A percentile compares a stretch with the other conserved stretches of the same genome.
Conservation (phyloP, 768 basidiomycete genomes). For the Kwoniella dejecticola region DNA sequence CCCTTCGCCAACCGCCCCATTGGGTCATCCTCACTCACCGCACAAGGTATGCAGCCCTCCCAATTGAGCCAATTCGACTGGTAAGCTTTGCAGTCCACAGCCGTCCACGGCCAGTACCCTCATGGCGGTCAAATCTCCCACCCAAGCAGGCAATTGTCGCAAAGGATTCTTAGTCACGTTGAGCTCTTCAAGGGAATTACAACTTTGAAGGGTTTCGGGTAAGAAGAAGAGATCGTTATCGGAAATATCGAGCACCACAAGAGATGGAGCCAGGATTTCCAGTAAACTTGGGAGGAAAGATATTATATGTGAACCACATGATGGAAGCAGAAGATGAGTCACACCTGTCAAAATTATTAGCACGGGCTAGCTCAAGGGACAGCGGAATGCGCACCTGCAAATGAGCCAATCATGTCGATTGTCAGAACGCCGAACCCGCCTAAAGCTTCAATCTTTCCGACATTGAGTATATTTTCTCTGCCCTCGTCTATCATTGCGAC, state of each 20-base stretch:
- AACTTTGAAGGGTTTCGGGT: slow-evolving; percentile 78
- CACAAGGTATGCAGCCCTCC: slow-evolving; percentile 74
- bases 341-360: too few relatives aligned
- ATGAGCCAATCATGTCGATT: slow-evolving; percentile 35
- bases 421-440: slow-evolving; percentile 46
- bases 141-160: slow-evolving; percentile 84
- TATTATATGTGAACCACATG: slow-evolving; percentile 73
- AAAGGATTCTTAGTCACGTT: slow-evolving; percentile 90
- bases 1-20: neutral
- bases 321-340: slow-evolving; percentile 89
- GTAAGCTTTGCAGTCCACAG: slow-evolving; percentile 75
- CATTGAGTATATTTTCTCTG: slow-evolving; percentile 42
- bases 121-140: slow-evolving; percentile 72
- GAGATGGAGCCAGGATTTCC: slow-evolving; percentile 71
- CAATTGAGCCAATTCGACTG: slow-evolving; percentile 71
- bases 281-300: slow-evolving; percentile 70
- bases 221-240: slow-evolving; percentile 80
- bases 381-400: slow-evolving; percentile 59
- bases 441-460: slow-evolving; percentile 32
- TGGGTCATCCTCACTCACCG: slow-evolving; percentile 35
- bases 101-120: slow-evolving; percentile 90
- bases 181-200: slow-evolving; percentile 82
- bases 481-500: slow-evolving; percentile 50
- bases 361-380: neutral
- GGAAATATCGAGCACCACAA: slow-evolving; percentile 92